These are phyloP conservation scores for Phytophthora capsici DNA, from an alignment of 352 stramenopile species.

Conservation along the genomic window DNA sequence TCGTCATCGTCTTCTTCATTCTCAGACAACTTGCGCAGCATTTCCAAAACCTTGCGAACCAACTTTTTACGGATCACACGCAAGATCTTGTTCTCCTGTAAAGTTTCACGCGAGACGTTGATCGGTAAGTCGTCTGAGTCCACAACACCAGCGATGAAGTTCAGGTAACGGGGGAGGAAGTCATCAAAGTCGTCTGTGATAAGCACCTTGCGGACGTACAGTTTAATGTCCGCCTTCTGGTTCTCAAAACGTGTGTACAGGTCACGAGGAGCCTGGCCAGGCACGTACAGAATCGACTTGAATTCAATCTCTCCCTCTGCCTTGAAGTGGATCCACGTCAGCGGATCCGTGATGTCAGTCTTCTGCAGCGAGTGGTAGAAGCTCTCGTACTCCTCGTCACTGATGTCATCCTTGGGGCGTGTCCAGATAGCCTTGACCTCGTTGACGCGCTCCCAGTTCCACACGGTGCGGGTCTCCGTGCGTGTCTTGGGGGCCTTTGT, in stretches of 20 bases:
- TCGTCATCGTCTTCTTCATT: conserved; percentile 87
- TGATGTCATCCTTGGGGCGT: conserved; percentile 95
- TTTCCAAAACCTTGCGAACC: conserved; percentile 99
- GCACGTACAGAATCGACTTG: conserved; percentile 99
- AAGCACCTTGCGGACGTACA: conserved; percentile 99
- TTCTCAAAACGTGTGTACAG: conserved; percentile 93
- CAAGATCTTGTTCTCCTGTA: conserved; percentile 99
- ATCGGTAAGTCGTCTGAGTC: conserved; percentile 99
- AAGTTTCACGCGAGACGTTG: conserved; percentile 99
- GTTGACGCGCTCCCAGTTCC: conserved; percentile 97
- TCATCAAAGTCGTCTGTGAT: conserved; percentile 99
- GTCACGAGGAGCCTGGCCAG: conserved; percentile 84
- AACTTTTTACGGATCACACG: conserved; percentile 99
- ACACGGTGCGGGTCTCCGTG: conserved; percentile 94
- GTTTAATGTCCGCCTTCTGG: conserved; percentile 93
- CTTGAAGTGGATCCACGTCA: conserved; percentile 99
- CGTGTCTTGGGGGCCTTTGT: conserved; percentile 77
- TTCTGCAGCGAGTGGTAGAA: conserved; percentile 98
- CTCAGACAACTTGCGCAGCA: conserved; percentile 95
- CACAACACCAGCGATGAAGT: conserved; percentile 99
- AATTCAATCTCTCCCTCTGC: conserved; percentile 99
- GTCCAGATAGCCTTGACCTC: conserved; percentile 98
- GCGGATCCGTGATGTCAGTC: conserved; percentile 81
- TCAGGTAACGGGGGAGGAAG: conserved; percentile 98
- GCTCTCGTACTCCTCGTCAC: conserved; percentile 98